These are phyloP conservation scores for Aschersonia sp. DNA, from an alignment of 2,329 filamentous ascomycete species.

Conservation along the genomic window DNA sequence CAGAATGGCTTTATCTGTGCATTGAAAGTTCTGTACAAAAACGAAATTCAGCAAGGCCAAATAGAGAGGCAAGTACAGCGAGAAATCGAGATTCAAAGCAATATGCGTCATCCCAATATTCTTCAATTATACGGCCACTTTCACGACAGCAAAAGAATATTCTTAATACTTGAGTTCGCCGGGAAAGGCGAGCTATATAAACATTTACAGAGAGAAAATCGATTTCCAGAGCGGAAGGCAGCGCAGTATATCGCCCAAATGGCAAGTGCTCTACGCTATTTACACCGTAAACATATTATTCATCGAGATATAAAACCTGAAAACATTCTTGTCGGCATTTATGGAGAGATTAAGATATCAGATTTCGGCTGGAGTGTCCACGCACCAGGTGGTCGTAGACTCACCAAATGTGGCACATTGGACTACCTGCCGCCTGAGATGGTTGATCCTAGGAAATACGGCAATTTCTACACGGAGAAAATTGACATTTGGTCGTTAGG, in stretches of 20 bases:
- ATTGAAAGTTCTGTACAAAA: slow-evolving; percentile 58
- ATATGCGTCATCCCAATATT: slow-evolving; percentile 52
- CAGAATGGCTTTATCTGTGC: slow-evolving; percentile 55
- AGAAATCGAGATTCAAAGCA: slow-evolving; percentile 61
- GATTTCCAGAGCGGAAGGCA: slow-evolving; percentile 54
- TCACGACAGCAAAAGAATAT: slow-evolving; percentile 57
- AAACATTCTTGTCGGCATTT: slow-evolving; percentile 17
- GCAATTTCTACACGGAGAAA: slow-evolving; percentile 5
- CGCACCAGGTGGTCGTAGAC: slow-evolving; percentile 9
- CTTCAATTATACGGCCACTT: slow-evolving; percentile 56
- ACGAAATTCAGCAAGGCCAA: slow-evolving; percentile 47
- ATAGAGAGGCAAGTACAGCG: slow-evolving; percentile 59
- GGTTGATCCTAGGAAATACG: slow-evolving; percentile 3
- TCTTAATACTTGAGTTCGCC: slow-evolving; percentile 58
- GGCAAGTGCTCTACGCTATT: slow-evolving; percentile 25
- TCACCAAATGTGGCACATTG: slow-evolving; percentile 13
- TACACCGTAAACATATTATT: slow-evolving; percentile 16
- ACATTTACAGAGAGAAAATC: slow-evolving; percentile 49
- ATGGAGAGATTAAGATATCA: slow-evolving; percentile 14
- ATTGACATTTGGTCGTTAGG: slow-evolving; percentile 12
- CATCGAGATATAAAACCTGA: slow-evolving; percentile 18
- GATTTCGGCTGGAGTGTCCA: slow-evolving; percentile 17
- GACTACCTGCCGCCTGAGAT: slow-evolving; percentile 16
- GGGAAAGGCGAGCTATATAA: slow-evolving; percentile 54
- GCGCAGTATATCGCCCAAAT: slow-evolving; percentile 61